Evolutionary conservation across 306 rosid species (phyloP).

Genomic region (Quercus dentata): DNA sequence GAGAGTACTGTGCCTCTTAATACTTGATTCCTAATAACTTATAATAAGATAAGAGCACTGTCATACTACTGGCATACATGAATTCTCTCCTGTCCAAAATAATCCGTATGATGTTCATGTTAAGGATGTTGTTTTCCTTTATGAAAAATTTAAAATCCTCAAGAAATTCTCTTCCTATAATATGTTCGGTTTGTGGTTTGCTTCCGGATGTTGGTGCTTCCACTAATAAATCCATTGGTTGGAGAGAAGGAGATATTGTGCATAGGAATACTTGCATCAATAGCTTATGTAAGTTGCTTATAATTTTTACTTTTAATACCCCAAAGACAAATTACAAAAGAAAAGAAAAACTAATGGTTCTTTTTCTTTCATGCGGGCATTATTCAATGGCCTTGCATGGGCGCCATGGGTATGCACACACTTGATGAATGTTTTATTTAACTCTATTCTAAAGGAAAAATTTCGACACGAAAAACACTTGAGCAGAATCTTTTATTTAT

Average conservation of each 20-base stretch:
- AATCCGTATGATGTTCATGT: not conserved
- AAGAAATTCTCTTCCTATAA: not conserved
- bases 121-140: not conserved
- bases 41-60: not conserved
- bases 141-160: not conserved
- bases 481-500: too few relatives aligned
- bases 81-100: not conserved
- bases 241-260: conserved; percentile 78
- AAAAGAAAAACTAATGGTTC: not conserved
- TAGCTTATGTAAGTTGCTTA: conserved; percentile 65
- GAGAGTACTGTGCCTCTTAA: too few relatives aligned
- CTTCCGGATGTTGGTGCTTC: conserved; percentile 64
- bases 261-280: conserved; percentile 62
- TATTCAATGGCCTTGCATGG: conserved; percentile 85
- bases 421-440: not conserved
- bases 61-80: not conserved
- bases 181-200: not conserved
- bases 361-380: conserved; percentile 49
- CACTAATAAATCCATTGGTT: conserved; percentile 69
- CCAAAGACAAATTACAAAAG: not conserved
- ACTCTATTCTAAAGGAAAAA: not conserved
- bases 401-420: conserved; percentile 66
- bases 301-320: not conserved
- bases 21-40: too few relatives aligned
- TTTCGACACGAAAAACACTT: not conserved